A percentile compares a stretch with the other conserved stretches of the same genome.
phyloP scores from a whole-genome alignment of 2,329 filamentous ascomycete species.

The Talaromyces islandicus region DNA sequence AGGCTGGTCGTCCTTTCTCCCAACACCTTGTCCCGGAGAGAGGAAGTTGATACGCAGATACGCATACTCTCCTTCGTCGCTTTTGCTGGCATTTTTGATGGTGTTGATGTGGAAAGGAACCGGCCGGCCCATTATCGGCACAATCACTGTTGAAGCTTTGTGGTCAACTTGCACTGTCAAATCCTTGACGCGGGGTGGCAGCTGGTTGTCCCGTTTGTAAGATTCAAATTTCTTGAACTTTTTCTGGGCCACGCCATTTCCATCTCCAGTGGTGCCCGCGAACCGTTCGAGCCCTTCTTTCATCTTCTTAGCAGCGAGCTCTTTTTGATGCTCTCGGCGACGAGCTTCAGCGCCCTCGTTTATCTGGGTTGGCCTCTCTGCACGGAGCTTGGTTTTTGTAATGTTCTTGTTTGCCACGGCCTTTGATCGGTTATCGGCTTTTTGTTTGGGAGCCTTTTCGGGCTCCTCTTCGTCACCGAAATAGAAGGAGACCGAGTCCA shows the following conservation, averaged over 20 bases:
- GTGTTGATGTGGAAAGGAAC: slow-evolving; percentile 98
- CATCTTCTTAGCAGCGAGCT: slow-evolving; percentile 81
- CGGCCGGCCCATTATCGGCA: slow-evolving; percentile 94
- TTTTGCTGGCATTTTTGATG: slow-evolving; percentile 98
- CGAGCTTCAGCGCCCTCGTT: slow-evolving; percentile 86
- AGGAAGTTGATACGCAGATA: slow-evolving; percentile 96
- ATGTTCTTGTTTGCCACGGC: slow-evolving; percentile 93
- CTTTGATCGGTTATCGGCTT: slow-evolving; percentile 72
- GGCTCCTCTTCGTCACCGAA: slow-evolving; percentile 92
- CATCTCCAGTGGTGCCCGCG: slow-evolving; percentile 72
- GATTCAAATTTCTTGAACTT: slow-evolving; percentile 99
- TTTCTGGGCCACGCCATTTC: slow-evolving; percentile 90
- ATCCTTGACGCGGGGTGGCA: slow-evolving; percentile 76
- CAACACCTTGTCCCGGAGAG: slow-evolving; percentile 93
- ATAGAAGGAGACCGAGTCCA: slow-evolving; percentile 95
- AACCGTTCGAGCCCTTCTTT: slow-evolving; percentile 80
- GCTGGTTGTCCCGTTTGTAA: slow-evolving; percentile 95
- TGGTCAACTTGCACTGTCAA: slow-evolving; percentile 83
- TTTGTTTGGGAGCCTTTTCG: slow-evolving; percentile 74
- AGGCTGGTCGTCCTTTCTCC: slow-evolving; percentile 92
- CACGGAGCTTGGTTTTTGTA: slow-evolving; percentile 84
- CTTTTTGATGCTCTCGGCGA: slow-evolving; percentile 86
- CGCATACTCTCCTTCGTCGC: slow-evolving; percentile 87
- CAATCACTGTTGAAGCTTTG: slow-evolving; percentile 83
- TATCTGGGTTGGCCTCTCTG: slow-evolving; percentile 78